Base-by-base conservation (phyloP, 805 yeast genomes). In the Suhomyces emberorum region DNA sequence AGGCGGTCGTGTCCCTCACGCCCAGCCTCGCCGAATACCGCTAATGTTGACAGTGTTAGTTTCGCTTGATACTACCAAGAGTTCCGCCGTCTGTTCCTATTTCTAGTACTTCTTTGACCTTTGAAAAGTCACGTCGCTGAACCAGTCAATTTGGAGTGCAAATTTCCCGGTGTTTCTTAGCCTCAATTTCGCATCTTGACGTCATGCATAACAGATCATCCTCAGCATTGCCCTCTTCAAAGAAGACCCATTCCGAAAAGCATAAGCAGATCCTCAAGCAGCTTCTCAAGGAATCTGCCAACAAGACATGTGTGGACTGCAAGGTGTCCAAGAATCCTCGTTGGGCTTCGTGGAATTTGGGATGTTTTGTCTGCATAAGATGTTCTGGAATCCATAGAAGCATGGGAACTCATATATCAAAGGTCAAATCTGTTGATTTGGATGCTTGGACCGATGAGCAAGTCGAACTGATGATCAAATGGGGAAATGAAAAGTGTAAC, bases 371-470 rank as follows among this genome's bases (percentile, higher is more conserved):
- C 28, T 91, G 98, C 61, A 91, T 91, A 46, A 74, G 93, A 51
- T 91, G 98, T 61, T 89, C 97, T 1, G 98, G 98, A 1, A 84
- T 91, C 44, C 98, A 91, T 58, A 73, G 98, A 55, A 78, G 91
- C 34, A 79, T 91, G 82, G 98, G 98, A 1, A 89, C 97, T 0
- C 98, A 91, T 62, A 88, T 91, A 31, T 82, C 95, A 19, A 75
- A 87, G 54, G 98, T 93, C 34, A 87, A 93, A 55, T 83, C 95
- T 4, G 95, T 91, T 25, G 98, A 93, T 63, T 71, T 91, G 52
- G 98, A 91, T 57, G 83, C 95, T 1, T 91, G 98, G 98, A 85
- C 93, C 4, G 96, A 88, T 49, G 95, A 85, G 52, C 96, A 93
- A 58, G 77, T 88, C 20, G 79, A 74, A 42, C 77, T 77, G 43